These are phyloP conservation scores for Phaeolepiota aurea DNA, from an alignment of 768 basidiomycete species.

Conservation along the genomic window DNA sequence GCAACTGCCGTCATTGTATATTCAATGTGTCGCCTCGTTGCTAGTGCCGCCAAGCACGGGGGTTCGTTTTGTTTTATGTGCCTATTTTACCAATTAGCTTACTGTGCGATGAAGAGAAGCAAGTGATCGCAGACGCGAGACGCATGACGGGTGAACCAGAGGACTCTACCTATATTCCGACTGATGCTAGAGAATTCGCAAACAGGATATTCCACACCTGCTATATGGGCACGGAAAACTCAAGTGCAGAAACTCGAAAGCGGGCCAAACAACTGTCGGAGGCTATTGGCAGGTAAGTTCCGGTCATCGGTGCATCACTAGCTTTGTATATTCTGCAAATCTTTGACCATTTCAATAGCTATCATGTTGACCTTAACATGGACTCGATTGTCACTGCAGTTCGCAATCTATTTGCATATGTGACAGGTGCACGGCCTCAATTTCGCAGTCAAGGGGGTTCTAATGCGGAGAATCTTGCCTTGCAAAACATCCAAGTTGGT, in stretches of 20 bases:
- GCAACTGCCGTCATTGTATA: constrained; percentile 93
- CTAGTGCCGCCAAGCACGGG: constrained; percentile 64
- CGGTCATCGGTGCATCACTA: not conserved
- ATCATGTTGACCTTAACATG: constrained; percentile 95
- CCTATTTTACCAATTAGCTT: constrained; percentile 3
- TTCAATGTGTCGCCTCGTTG: constrained; percentile 92
- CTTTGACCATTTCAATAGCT: constrained; percentile 37
- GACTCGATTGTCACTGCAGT: constrained; percentile 83
- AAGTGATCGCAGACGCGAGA: constrained; percentile 87
- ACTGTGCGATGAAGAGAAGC: no score
- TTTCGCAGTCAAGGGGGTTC: constrained; percentile 87
- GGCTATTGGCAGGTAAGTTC: constrained; percentile 77
- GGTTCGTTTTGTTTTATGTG: constrained; percentile 34
- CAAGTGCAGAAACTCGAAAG: constrained; percentile 74
- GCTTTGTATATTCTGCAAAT: no score
- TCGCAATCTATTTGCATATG: constrained; percentile 71
- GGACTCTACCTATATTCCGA: constrained; percentile 75
- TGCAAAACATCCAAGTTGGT: constrained; percentile 91
- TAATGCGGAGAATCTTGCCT: constrained; percentile 83
- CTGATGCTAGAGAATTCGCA: constrained; percentile 82
- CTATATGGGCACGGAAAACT: constrained; percentile 99
- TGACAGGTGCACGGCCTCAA: constrained; percentile 54
- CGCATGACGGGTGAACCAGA: constrained; percentile 82
- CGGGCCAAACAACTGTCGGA: constrained; percentile 82
- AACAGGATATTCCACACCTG: constrained; percentile 91